Base-by-base conservation (phyloP, 2,329 filamentous ascomycete genomes). In the Talaromyces piceae region DNA sequence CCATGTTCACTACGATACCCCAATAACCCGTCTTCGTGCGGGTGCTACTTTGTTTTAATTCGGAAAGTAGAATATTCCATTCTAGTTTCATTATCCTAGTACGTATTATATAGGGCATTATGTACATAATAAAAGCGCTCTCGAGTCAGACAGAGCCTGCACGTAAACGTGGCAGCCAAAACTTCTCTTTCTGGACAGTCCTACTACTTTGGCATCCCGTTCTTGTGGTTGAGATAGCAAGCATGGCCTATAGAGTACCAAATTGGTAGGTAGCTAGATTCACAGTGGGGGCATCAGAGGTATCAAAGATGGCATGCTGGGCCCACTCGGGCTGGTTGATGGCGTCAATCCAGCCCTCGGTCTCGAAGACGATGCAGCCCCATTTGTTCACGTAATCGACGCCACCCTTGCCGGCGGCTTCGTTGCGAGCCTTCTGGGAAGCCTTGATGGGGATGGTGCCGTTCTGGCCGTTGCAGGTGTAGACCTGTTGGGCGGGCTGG, bases 301-400 rank as follows among this genome's bases (percentile, higher is more conserved):
- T 68, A 6, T 67, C 65, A 54, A 66, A 73, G 54, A 75, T 63
- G 61, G 73, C 68, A 26, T 62, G 70, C 50, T 91, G 80, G 53
- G 82, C 82, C 91, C 91, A 96, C 68, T 89, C 81, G 0, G 91
- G 91, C 60, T 94, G 81, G 72, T 95, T 96, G 72, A 97, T 93
- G 23, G 79, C 90, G 65, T 95, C 91, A 63, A 96, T 95, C 81
- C 83, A 96, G 67, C 93, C 90, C 76, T 96, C 82, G 11, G 93
- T 88, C 73, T 96, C 91, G 68, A 96, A 79, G 45, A 95, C 91
- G 23, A 95, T 64, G 68, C 91, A 96, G 27, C 88, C 90, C 63
- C 90, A 88, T 73, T 91, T 56, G 65, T 75, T 58, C 65, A 79
- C 60, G 73, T 66, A 59, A 65, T 63, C 66, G 57, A 63, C 72